Percentiles rank a stretch among this genome's conserved stretches.
Evolutionary conservation across 225 moss, liverwort and hornwort genomes (phyloP).

Genomic region (Sphagnum tenellum): DNA sequence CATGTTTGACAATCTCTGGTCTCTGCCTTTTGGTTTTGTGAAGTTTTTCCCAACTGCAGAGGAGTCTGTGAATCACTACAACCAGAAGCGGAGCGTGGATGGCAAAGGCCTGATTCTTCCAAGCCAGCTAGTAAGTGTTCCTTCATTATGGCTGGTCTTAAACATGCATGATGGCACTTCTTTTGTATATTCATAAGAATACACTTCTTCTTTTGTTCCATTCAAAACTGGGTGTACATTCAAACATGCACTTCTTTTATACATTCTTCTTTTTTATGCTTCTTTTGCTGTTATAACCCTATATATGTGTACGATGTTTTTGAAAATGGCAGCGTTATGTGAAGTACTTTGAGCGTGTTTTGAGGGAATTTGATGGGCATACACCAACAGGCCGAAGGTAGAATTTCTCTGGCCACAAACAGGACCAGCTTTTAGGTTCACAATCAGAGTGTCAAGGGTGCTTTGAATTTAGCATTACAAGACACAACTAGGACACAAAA

Average conservation of each 20-base stretch:
- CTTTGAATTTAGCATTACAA: too few species aligned
- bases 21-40: neutral
- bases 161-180: too few species aligned
- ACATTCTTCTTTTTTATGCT: too few species aligned
- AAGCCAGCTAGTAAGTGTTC: conserved; percentile 41
- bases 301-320: neutral
- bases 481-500: too few species aligned
- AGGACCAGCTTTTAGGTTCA: too few species aligned
- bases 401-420: neutral
- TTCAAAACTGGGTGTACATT: too few species aligned
- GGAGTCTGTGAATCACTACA: conserved; percentile 51
- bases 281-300: too few species aligned
- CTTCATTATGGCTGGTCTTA: neutral
- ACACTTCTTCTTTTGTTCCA: too few species aligned
- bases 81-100: conserved; percentile 57
- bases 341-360: conserved; percentile 51
- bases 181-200: too few species aligned
- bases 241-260: too few species aligned
- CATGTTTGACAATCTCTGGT: too few species aligned
- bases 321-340: conserved; percentile 37
- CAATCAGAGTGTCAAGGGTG: too few species aligned
- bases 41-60: conserved; percentile 58
- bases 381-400: conserved; percentile 48
- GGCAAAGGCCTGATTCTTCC: conserved; percentile 55
- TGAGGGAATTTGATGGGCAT: conserved; percentile 40